Evolutionary conservation across 805 yeast species (phyloP), one percentile per base, ranked within the genome.

Genomic region (Candida endomychidarum): DNA sequence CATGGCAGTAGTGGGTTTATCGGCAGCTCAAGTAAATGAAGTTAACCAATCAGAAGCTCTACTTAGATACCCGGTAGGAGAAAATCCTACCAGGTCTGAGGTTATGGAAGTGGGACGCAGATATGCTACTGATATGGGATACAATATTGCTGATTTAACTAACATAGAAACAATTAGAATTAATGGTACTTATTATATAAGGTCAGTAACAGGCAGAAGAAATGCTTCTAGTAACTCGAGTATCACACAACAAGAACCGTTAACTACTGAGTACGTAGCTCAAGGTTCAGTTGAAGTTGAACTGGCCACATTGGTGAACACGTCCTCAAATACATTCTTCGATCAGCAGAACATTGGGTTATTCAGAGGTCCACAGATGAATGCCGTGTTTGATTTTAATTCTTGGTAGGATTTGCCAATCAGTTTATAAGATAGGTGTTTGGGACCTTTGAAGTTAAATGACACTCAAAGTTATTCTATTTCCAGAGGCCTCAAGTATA

Each of bases 81-180:
- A 7, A 25, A 25, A 25, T n/a, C 28, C 28, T n/a, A 25, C 28
- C 6, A 20, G 22, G 22, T 20, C 22, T 20, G 22, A 20, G 22
- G 22, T 20, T 20, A 20, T 20, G 22, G 22, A 5, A 20, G 22
- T 20, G 8, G 22, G 22, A 20, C 22, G 22, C 22, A 20, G 22
- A 20, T 20, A 20, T 25, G 28, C 28, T 25, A 25, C 28, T 25
- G 28, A 25, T 10, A 25, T 25, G 28, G 28, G 28, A 5, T 25
- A 25, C 28, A 25, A 25, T n/a, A 25, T 25, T 25, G 28, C 28
- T 25, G 28, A 25, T n/a, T 25, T 25, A n/a, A 25, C 28, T 25
- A 25, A 25, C 28, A 25, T 25, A 25, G 11, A 25, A 25, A 25
- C 28, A 25, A 25, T 25, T 25, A 25, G 28, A n/a, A 25, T 25